Base-by-base conservation (phyloP, 148 eudicot species). In the Dysphania ambrosioides region DNA sequence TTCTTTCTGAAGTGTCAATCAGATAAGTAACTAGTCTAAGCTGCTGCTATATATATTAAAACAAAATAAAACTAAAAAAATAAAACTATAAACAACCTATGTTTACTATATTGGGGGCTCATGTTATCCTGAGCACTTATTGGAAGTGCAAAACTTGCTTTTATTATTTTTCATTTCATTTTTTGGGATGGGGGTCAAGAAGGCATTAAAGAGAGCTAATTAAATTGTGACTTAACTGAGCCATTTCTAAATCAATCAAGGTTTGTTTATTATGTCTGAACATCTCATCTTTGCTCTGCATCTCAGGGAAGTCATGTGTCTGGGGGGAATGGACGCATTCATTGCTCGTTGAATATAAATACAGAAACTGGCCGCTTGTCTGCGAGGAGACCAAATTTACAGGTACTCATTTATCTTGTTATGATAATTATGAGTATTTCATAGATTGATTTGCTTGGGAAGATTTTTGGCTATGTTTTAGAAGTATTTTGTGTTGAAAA, bases 341-440 rank as follows among this genome's bases (percentile, higher is more conserved):
- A 96, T 85, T 96, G 99, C 85, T 96, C 99, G 2, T 80, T 96
- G 70, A 96, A 96, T 83, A 92, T 96, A 69, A 96, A 96, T 79
- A 96, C 99, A 23, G 99, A 96, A 85, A 96, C 99, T 51, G 97
- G 99, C 59, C 89, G 99, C 47, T 75, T 96, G 62, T 96, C 99
- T 81, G 99, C 99, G 69, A 88, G 99, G 76, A 88, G 99, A 78
- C 99, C 99, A 55, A 96, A 92, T 89, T 80, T 96, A 79, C 99
- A 96, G 97, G 97, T 85, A 79, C 26, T 64, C 51, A 23, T 74
- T 56, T 49, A 38, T 69, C 26, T 18, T 68, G 27, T n/a, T n/a
- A 40, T 34, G 55, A 26, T 68, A 6, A 49, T 69, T 60, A 15
- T 61, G 15, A 23, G 59, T 24, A 18, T 40, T 21, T 75, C 53